These are phyloP conservation scores for Ilex paraguariensis DNA, from an alignment of 305 asterid species.

Conservation along the genomic window DNA sequence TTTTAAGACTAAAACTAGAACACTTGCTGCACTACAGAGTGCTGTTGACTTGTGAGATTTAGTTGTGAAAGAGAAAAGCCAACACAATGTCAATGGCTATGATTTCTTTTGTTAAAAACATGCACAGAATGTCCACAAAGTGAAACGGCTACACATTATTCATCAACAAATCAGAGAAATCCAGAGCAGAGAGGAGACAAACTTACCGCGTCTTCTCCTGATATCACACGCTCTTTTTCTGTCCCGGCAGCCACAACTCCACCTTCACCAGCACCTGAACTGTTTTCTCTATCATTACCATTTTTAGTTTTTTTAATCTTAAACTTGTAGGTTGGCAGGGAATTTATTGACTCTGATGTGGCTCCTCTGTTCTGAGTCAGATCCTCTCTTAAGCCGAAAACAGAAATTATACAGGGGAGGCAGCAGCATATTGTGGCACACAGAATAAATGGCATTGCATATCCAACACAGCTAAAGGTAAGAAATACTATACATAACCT, in stretches of 20 bases:
- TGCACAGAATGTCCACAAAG: too few relatives aligned
- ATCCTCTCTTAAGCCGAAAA: constrained; percentile 88
- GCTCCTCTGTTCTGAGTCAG: constrained; percentile 80
- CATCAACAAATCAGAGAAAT: too few relatives aligned
- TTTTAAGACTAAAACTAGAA: too few relatives aligned
- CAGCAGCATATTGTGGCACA: constrained; percentile 97
- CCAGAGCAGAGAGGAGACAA: background rate
- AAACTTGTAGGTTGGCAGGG: constrained; percentile 85
- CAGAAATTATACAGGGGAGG: constrained; percentile 91
- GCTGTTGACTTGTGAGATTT: too few relatives aligned
- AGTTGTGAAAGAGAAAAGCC: too few relatives aligned
- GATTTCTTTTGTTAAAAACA: too few relatives aligned
- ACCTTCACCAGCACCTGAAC: constrained; percentile 34
- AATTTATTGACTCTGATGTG: constrained; percentile 79
- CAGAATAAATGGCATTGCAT: constrained; percentile 95
- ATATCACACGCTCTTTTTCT: constrained; percentile 42
- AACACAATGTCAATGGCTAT: too few relatives aligned
- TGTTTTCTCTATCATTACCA: constrained; percentile 36
- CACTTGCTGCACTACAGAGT: too few relatives aligned
- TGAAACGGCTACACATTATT: too few relatives aligned
- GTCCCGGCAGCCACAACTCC: constrained; percentile 55
- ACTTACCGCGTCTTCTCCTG: constrained; percentile 55
- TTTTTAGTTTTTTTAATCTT: constrained; percentile 53
- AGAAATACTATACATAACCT: constrained; percentile 94
- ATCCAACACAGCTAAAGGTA: constrained; percentile 91